Conservation (phyloP, 192 early-diverging fungal genomes). For the Coemansia sp. region DNA sequence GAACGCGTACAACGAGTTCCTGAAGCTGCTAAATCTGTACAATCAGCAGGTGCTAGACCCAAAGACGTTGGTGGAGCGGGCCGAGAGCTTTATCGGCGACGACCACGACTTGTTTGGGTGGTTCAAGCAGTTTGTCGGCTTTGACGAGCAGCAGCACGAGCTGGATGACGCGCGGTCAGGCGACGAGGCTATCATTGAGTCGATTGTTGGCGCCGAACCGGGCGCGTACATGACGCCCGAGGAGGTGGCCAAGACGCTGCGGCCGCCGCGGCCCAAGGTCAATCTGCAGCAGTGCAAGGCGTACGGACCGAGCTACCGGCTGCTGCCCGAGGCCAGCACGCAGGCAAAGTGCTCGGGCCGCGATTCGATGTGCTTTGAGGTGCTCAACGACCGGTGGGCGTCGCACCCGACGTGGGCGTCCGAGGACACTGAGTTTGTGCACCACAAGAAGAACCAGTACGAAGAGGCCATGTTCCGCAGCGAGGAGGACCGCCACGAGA, state of each 20-base stretch:
- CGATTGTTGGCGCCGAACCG: conserved; percentile 36
- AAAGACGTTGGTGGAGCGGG: conserved; percentile 76
- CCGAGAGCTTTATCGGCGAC: conserved; percentile 77
- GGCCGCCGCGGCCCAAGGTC: conserved; percentile 33
- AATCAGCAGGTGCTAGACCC: conserved; percentile 89
- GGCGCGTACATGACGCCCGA: conserved; percentile 37
- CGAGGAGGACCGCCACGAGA: conserved; percentile 97
- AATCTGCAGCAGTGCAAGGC: conserved; percentile 29
- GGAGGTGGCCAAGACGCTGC: conserved; percentile 43
- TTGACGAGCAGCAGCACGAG: conserved; percentile 43
- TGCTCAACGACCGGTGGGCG: conserved; percentile 95
- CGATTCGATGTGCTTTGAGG: conserved; percentile 87
- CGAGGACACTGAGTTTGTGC: conserved; percentile 85
- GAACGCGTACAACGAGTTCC: conserved; percentile 88
- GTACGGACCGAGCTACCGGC: conserved; percentile 52
- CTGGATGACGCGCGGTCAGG: conserved; percentile 41
- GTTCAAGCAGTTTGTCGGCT: conserved; percentile 77
- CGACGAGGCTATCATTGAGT: conserved; percentile 43
- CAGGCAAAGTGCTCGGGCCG: conserved; percentile 77
- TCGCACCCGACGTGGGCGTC: conserved; percentile 89
- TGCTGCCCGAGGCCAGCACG: conserved; percentile 42
- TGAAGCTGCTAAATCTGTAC: conserved; percentile 92
- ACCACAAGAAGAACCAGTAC: conserved; percentile 85
- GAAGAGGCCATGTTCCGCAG: conserved; percentile 94
- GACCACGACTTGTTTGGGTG: conserved; percentile 86